Base-by-base conservation (phyloP, 2,329 filamentous ascomycete species). In the Ceratocystis colombiana region DNA sequence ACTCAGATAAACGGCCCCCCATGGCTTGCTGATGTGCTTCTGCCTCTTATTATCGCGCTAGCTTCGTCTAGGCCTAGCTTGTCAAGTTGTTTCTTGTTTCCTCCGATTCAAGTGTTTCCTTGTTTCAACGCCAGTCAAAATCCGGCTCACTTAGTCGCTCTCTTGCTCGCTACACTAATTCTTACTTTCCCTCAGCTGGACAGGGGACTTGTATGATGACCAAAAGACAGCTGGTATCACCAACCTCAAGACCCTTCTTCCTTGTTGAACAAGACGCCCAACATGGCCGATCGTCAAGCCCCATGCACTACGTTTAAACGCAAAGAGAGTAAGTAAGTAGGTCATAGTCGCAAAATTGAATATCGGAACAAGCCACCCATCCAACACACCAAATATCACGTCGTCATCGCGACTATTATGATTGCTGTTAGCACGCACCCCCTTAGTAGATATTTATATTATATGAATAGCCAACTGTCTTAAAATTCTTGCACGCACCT, bases 251-350 rank as follows among this genome's bases (percentile, higher is more conserved):
- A 33, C 7, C 12, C 12, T 17, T 25, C n/a, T 28, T 12, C 53
- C 12, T 57, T 20, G 53, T 57, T 12, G 53, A 17, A 57, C 53
- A 28, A 57, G 20, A 57, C 53, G 17, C 22, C 53, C 53, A 57
- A 6, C 53, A 25, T 57, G 17, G 53, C 53, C 28, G 53, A 57
- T 28, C 53, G 28, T 55, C 8, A 25, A 22, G 22, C 22, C 28
- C 8, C 50, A 55, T 25, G 28, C 50, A 22, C 12, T 2, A 55
- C 50, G 30, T 55, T 15, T 15, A 55, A 48, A 22, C n/a, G 2
- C 20, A n/a, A 48, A n/a, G 20, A 48, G 20, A 48, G 17, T 48
- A 10, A 48, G 17, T 48, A 10, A 41, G 10, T 15, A 41, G 37
- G 37, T 12, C 37, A 4, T 41, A 4, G 37, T 15, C 37, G 37